Conservation (phyloP, 164 flowering plant species). For the Pachysandra terminalis region DNA sequence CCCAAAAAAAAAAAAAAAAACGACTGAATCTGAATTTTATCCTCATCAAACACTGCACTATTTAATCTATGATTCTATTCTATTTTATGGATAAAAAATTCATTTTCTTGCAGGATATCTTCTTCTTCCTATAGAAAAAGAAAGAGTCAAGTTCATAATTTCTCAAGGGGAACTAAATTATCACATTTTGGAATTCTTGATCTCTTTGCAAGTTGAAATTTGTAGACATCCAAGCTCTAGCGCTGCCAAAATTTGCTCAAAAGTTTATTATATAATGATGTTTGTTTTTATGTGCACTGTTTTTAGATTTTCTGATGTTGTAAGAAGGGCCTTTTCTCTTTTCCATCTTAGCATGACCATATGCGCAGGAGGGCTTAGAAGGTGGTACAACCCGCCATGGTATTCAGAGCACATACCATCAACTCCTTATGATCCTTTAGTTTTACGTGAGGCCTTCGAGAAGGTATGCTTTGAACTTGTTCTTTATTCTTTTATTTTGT, state of each 20-base stretch:
- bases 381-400: slow-evolving; percentile 97
- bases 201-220: no score
- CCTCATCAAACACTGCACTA: no score
- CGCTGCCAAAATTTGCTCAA: no score
- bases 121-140: neutral
- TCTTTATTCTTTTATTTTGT: slow-evolving; percentile 4
- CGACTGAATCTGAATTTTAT: no score
- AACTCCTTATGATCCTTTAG: slow-evolving; percentile 72
- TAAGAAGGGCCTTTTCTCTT: neutral
- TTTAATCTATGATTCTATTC: no score
- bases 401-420: slow-evolving; percentile 66
- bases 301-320: neutral
- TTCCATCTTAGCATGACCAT: neutral
- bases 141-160: neutral
- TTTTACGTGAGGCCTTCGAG: slow-evolving; percentile 74
- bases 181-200: neutral
- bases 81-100: no score
- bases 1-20: no score
- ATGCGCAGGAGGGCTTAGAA: slow-evolving; percentile 67
- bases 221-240: no score
- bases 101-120: neutral
- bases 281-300: neutral
- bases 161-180: neutral
- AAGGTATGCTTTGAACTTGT: slow-evolving; percentile 46
- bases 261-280: neutral